Percentiles rank a stretch among this genome's conserved stretches.
These are phyloP conservation scores for Diplogelasinospora grovesii DNA, from an alignment of 495 filamentous ascomycete species.

Conservation along the genomic window DNA sequence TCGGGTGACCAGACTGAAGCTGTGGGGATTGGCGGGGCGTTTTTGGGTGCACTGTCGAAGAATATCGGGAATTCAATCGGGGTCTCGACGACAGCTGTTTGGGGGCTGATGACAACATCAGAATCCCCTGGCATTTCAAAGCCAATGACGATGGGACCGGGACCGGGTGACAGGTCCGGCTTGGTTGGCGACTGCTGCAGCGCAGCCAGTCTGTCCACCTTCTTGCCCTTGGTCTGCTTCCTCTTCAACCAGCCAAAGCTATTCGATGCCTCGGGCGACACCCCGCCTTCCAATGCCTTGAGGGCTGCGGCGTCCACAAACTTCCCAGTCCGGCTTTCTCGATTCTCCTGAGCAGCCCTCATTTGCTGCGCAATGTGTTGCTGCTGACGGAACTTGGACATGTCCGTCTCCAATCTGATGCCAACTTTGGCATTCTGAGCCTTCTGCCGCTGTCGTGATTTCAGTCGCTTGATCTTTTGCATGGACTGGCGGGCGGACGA, in stretches of 20 bases:
- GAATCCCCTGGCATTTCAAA: constrained; percentile 60
- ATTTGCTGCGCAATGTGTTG: constrained; percentile 20
- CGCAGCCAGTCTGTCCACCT: constrained; percentile 15
- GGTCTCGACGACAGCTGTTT: constrained; percentile 40
- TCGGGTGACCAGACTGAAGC: constrained; percentile 57
- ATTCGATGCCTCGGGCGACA: constrained; percentile 32
- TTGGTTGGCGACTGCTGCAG: constrained; percentile 13
- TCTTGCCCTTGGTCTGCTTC: constrained; percentile 26
- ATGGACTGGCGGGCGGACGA: constrained; percentile 24
- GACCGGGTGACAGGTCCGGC: constrained; percentile 65
- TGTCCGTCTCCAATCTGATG: constrained; percentile 60
- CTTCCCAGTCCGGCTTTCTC: constrained; percentile 26
- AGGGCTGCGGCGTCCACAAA: constrained; percentile 47
- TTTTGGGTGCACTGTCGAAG: constrained; percentile 30
- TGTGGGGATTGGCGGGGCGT: constrained; percentile 61
- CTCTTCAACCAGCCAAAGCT: constrained; percentile 39
- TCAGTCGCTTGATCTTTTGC: constrained; percentile 32
- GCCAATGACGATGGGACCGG: constrained; percentile 73
- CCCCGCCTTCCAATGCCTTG: constrained; percentile 39
- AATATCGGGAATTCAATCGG: constrained; percentile 28
- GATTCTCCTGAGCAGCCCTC: constrained; percentile 6
- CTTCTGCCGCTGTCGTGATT: constrained; percentile 44
- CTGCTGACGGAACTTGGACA: constrained; percentile 34
- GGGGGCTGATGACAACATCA: constrained; percentile 44
- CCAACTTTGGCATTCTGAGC: constrained; percentile 53